Evolutionary conservation across 805 yeast species (phyloP).

Genomic region (Saccharomycopsis sp.): DNA sequence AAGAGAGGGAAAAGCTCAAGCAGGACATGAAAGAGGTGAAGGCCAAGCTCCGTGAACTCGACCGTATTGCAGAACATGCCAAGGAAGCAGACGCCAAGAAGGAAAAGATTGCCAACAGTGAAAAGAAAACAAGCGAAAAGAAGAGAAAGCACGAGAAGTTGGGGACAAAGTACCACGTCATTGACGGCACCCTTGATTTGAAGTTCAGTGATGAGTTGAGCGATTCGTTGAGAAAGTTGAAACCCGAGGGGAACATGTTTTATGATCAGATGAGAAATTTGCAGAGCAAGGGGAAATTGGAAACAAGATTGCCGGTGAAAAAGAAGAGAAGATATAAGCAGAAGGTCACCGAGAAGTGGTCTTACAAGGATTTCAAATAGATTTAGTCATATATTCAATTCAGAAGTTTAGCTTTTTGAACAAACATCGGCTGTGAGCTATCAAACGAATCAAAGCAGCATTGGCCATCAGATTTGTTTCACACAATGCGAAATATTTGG

Average conservation of each 20-base stretch:
- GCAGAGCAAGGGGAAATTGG: slow-evolving; percentile 81
- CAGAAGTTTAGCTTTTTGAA: too few relatives aligned
- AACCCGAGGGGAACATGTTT: slow-evolving; percentile 83
- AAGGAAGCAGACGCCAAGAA: slow-evolving; percentile 25
- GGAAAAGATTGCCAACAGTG: slow-evolving; percentile 15
- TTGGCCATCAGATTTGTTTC: too few relatives aligned
- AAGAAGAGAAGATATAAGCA: slow-evolving; percentile 59
- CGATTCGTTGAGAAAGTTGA: slow-evolving; percentile 73
- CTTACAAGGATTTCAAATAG: slow-evolving; percentile 79
- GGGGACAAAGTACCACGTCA: slow-evolving; percentile 39
- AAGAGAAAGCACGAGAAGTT: slow-evolving; percentile 30
- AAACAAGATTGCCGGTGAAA: slow-evolving; percentile 65
- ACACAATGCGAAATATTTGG: too few relatives aligned
- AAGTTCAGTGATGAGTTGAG: slow-evolving; percentile 84
- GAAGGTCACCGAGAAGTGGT: slow-evolving; percentile 85
- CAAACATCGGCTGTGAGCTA: too few relatives aligned
- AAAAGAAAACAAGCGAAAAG: slow-evolving; percentile 23
- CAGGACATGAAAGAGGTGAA: slow-evolving; percentile 44
- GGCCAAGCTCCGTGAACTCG: slow-evolving; percentile 49
- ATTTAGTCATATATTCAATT: too few relatives aligned
- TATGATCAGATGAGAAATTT: slow-evolving; percentile 73
- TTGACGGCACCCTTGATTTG: slow-evolving; percentile 50
- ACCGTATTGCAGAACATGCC: too few relatives aligned
- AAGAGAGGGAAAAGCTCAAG: slow-evolving; percentile 49
- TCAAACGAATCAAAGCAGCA: too few relatives aligned